Conservation (phyloP, 306 rosid genomes). For the Adenanthera pavonina region DNA sequence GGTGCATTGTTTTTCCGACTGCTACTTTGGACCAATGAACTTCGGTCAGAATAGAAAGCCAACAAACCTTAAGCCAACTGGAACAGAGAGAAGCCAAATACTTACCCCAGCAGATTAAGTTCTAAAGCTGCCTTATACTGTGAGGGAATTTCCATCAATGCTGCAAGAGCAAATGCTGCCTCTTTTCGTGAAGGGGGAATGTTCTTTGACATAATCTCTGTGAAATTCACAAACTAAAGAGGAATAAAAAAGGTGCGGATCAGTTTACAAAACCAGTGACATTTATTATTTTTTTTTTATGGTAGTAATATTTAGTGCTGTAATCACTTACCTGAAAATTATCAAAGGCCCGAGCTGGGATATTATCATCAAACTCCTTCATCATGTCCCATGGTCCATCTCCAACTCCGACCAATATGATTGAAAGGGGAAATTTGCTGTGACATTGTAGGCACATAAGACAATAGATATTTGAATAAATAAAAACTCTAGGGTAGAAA, state of each 20-base stretch:
- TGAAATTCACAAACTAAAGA: slow-evolving; percentile 86
- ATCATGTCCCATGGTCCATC: slow-evolving; percentile 99
- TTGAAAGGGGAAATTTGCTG: slow-evolving; percentile 94
- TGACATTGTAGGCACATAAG: slow-evolving; percentile 37
- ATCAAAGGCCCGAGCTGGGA: slow-evolving; percentile 86
- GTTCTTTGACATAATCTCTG: slow-evolving; percentile 85
- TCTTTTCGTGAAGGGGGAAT: slow-evolving; percentile 69
- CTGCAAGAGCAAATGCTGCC: slow-evolving; percentile 91
- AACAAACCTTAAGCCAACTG: slow-evolving; percentile 9
- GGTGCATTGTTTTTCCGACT: slow-evolving; percentile 57
- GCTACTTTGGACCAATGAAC: slow-evolving; percentile 49
- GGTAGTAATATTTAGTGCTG: neutral
- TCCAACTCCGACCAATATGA: slow-evolving; percentile 93
- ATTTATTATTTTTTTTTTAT: neutral
- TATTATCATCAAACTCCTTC: slow-evolving; percentile 94
- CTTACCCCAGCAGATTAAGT: slow-evolving; percentile 77
- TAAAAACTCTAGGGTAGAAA: neutral
- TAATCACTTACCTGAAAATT: slow-evolving; percentile 78
- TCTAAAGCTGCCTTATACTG: slow-evolving; percentile 95
- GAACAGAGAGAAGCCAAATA: slow-evolving; percentile 28
- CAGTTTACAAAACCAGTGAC: slow-evolving; percentile 18
- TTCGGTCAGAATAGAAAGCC: slow-evolving; percentile 27
- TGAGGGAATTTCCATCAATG: slow-evolving; percentile 97
- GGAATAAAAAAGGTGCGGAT: slow-evolving; percentile 33
- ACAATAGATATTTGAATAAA: slow-evolving; percentile 30